Evolutionary conservation across 495 filamentous ascomycete species (phyloP).

Genomic region (Podospora bellae-mahoneyi): DNA sequence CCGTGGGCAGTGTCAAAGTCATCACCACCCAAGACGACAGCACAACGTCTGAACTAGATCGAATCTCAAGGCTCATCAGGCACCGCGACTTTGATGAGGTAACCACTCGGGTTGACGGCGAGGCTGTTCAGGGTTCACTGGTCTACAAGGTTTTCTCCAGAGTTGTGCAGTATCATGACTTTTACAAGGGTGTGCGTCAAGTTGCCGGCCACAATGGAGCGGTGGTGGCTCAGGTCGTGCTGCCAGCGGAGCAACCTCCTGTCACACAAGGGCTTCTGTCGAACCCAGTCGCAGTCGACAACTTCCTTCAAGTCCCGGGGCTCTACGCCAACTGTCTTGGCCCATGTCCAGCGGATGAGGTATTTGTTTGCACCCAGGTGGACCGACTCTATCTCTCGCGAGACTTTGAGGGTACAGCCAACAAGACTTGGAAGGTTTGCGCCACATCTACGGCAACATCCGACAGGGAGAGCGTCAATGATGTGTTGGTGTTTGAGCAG

Average conservation of each 20-base stretch:
- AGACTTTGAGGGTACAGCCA: too few species aligned
- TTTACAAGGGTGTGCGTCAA: not conserved
- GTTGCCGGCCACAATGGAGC: not conserved
- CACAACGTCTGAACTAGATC: not conserved
- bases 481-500: not conserved
- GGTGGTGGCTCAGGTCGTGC: not conserved
- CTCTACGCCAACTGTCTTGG: too few species aligned
- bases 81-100: not conserved
- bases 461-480: not conserved
- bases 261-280: too few species aligned
- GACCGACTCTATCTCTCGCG: too few species aligned
- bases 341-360: too few species aligned
- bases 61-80: not conserved
- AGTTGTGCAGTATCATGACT: not conserved
- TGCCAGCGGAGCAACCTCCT: not conserved
- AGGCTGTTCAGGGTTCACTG: not conserved
- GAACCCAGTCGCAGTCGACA: too few species aligned
- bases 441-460: slow-evolving; percentile 25
- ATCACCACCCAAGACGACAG: not conserved
- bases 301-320: too few species aligned
- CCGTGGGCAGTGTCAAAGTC: not conserved
- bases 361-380: too few species aligned
- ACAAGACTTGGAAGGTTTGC: slow-evolving; percentile 25
- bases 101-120: not conserved
- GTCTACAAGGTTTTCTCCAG: not conserved